Evolutionary conservation across 2,329 filamentous ascomycete species (phyloP), one percentile per base, ranked within the genome.

Genomic region (Aspergillus fumigatus): DNA sequence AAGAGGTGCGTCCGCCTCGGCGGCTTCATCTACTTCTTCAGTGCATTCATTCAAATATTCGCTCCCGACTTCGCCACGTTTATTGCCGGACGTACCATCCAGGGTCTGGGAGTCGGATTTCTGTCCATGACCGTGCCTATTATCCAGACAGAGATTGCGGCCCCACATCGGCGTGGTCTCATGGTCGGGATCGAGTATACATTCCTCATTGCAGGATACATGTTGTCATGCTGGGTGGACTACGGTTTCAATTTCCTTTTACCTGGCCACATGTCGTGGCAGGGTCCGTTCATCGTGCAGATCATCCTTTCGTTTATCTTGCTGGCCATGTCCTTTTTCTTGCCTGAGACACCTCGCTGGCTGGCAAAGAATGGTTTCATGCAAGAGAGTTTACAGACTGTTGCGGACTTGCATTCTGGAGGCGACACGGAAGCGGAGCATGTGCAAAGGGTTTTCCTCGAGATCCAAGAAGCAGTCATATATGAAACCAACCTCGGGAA

Each of bases 171-270:
- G 4, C 60, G 73, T 55, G 73, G 73, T 1, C 53, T 75, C 25
- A 75, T 75, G 73, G 73, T 75, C 2, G 72, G 71, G 19, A 70
- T 75, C n/a, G 70, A 74, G 55, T 74, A 74, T 50, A 73, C 69
- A 9, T 72, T 65, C 51, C 59, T 68, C 50, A 75, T 75, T 32
- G 70, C 65, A 21, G 73, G 73, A 14, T 74, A 75, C 41, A 73
- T 73, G 65, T 59, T 75, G n/a, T 73, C 72, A 5, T 73, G 70
- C 57, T 74, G 73, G 73, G 70, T 74, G 7, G 71, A 74, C 53
- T 74, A 72, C 45, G 72, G 69, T 3, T 74, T 74, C 53, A 68
- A 73, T 52, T 74, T 73, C 56, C 54, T 73, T 53, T 51, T 74
- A 45, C 72, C 72, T 0, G 59, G 63, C 29, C 55, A 64, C 19